Evolutionary conservation across 73 alveolate species (phyloP).

Genomic region (Tetrahymena elliotti): DNA sequence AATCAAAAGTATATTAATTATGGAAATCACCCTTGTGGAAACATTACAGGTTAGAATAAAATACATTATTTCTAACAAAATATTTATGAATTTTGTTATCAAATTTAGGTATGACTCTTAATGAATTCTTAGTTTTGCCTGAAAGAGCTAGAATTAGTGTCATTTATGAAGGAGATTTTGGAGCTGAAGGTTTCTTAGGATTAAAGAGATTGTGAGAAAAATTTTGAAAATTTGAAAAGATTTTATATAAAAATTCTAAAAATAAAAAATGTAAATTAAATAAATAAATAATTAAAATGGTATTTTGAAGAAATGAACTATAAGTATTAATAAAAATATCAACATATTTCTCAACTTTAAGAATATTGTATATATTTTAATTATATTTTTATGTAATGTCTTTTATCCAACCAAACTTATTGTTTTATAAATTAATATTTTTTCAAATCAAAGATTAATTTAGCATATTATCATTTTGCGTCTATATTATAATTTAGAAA

Average conservation of each 20-base stretch:
- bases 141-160: constrained; percentile 90
- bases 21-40: constrained; percentile 73
- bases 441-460: background rate
- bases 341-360: too few species aligned
- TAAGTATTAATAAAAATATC: too few species aligned
- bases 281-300: too few species aligned
- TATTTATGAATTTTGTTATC: constrained; percentile 8
- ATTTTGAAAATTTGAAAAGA: background rate
- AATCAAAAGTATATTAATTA: constrained; percentile 35
- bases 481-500: background rate
- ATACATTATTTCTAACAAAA: background rate
- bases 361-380: too few species aligned
- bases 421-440: too few species aligned
- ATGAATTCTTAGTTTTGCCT: constrained; percentile 92
- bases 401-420: background rate
- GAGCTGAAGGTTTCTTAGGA: constrained; percentile 50
- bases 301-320: too few species aligned
- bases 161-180: constrained; percentile 76
- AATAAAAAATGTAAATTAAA: too few species aligned
- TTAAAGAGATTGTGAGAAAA: constrained; percentile 33
- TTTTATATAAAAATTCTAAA: too few species aligned
- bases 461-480: background rate
- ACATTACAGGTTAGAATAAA: constrained; percentile 69
- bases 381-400: background rate
- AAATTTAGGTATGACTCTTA: constrained; percentile 86